Conservation (phyloP, 768 basidiomycete species). For the Mycena latifolia region DNA sequence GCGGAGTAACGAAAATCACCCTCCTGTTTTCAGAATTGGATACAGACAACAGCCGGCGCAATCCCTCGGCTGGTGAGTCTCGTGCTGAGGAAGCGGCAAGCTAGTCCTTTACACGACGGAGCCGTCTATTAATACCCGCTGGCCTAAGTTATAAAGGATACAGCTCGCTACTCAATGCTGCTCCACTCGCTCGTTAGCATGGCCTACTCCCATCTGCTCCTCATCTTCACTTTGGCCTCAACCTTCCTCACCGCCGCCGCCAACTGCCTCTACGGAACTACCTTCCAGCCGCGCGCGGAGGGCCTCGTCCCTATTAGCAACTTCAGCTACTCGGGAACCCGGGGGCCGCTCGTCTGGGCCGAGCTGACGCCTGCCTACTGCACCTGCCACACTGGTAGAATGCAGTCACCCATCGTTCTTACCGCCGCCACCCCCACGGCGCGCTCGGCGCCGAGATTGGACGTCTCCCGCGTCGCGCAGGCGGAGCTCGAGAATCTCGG, state of each 20-base stretch:
- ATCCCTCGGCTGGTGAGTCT: no score
- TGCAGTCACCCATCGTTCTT: conserved; percentile 22
- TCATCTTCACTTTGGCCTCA: background rate
- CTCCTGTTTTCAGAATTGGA: no score
- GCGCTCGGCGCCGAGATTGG: background rate
- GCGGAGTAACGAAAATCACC: no score
- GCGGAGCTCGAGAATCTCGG: conserved; percentile 14
- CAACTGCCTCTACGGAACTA: conserved; percentile 16
- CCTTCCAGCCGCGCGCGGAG: background rate
- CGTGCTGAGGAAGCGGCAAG: no score
- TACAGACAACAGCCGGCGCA: no score
- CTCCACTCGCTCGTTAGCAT: no score
- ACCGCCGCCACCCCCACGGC: background rate
- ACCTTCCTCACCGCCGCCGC: background rate
- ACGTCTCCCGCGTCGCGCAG: background rate
- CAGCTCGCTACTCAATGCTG: no score
- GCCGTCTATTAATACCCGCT: no score
- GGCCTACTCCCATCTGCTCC: no score
- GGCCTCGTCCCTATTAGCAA: background rate
- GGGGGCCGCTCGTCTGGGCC: conserved; percentile 7
- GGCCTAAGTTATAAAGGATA: no score
- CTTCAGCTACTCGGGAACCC: background rate
- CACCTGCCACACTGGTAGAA: background rate
- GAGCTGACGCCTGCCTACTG: background rate
- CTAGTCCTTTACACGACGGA: no score